phyloP scores from a whole-genome alignment of 164 flowering plant genomes.

The Magnolia kwangsiensis region DNA sequence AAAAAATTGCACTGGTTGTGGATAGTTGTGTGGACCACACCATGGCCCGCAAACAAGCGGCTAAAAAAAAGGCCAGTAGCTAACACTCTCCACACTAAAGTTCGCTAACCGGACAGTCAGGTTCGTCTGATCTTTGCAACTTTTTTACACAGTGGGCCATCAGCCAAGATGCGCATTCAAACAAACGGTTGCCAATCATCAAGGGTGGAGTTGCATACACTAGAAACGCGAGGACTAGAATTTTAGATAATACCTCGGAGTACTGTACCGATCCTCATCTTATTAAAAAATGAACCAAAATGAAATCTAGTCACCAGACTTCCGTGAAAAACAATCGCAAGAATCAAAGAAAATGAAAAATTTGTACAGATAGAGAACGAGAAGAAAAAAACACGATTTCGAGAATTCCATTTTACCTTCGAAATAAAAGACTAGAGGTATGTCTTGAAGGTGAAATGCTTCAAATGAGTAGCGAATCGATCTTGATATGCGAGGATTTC shows the following conservation, averaged over 20 bases:
- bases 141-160: too few relatives aligned
- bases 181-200: too few relatives aligned
- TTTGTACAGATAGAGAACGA: background rate
- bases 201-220: too few relatives aligned
- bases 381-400: too few relatives aligned
- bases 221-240: background rate
- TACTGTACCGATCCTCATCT: background rate
- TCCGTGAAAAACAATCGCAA: background rate
- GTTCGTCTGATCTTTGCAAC: too few relatives aligned
- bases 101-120: too few relatives aligned
- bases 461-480: constrained; percentile 4
- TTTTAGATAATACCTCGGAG: background rate
- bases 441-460: constrained; percentile 1
- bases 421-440: background rate
- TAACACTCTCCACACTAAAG: too few relatives aligned
- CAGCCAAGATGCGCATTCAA: too few relatives aligned
- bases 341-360: background rate
- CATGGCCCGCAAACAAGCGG: too few relatives aligned
- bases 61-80: too few relatives aligned
- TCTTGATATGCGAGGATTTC: constrained; percentile 11
- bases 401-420: background rate
- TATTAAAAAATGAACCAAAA: background rate
- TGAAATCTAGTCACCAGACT: background rate
- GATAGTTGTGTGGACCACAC: too few relatives aligned
- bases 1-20: too few relatives aligned